Conservation (phyloP, 768 basidiomycete genomes). For the Rubroboletus pulcherrimus region DNA sequence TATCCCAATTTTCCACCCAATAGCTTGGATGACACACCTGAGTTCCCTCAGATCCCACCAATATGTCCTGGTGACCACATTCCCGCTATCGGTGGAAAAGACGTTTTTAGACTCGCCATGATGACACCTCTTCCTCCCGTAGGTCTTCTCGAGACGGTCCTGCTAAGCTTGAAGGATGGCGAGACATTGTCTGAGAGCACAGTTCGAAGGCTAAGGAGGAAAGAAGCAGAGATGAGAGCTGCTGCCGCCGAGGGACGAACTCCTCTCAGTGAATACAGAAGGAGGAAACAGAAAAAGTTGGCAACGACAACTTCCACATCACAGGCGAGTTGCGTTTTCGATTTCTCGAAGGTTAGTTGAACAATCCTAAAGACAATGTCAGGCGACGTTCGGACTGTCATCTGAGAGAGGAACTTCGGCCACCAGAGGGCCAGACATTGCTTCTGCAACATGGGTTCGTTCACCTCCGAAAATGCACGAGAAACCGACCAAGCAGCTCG, state of each 20-base stretch:
- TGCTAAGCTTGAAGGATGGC: conserved; percentile 24
- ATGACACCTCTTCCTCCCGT: conserved; percentile 21
- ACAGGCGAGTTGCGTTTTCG: conserved; percentile 8
- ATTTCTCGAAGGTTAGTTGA: background rate
- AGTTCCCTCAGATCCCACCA: conserved; percentile 10
- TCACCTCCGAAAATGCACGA: background rate
- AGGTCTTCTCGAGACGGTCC: conserved; percentile 17
- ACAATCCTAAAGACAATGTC: background rate
- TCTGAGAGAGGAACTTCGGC: background rate
- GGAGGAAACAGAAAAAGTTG: conserved; percentile 17
- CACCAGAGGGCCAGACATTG: background rate
- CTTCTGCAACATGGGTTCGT: background rate
- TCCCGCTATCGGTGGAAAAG: background rate
- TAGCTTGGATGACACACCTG: conserved; percentile 19
- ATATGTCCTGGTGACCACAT: conserved; percentile 16
- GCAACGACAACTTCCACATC: background rate
- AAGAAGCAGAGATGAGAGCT: conserved; percentile 16
- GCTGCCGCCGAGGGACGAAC: conserved; percentile 21
- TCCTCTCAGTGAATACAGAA: conserved; percentile 22
- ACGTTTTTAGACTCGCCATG: conserved; percentile 15
- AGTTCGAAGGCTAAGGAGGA: conserved; percentile 22
- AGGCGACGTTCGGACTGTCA: background rate
- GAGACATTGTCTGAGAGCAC: conserved; percentile 25
- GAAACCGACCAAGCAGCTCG: background rate
- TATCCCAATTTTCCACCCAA: background rate